Base-by-base conservation (phyloP, 345 rosid genomes). In the Euphorbia tirucalli region DNA sequence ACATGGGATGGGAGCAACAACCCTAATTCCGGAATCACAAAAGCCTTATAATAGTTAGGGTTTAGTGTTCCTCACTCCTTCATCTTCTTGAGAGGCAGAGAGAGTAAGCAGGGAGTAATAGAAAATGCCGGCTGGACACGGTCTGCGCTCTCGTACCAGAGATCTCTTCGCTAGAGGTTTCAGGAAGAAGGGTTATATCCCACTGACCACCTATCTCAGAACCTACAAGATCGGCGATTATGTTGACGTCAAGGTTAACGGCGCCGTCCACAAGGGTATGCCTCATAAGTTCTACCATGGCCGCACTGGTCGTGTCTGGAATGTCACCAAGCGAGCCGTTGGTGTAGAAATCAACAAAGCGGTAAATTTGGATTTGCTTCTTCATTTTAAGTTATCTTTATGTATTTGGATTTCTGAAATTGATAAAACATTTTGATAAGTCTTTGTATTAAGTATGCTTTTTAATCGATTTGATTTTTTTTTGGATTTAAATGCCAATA, bases 201-300 rank as follows among this genome's bases (percentile, higher is more conserved):
- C 94, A 0, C 68, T 89, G 75, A 82, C 94, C 0, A 89, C 92
- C 19, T 87, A 89, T 77, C 82, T 89, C 16, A 79, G 81, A 71
- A 86, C 87, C 32, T 89, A 78, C 84, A 89, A 84, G 86, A 68
- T 87, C 80, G 92, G 90, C 4, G 89, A 89, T 35, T 75, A 80
- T 41, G 94, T 89, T 14, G 94, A 89, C 55, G 19, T 89, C 74
- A 89, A 89, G 82, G 94, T 87, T 22, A 89, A 89, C 71, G 94
- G 90, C 70, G 91, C 94, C 77, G 67, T 89, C 64, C 94, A 87
- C 75, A 89, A 89, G 85, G 94, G 92, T 37, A 89, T 89, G 94
- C 91, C 94, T 56, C 94, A 89, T 72, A 89, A 89, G 80, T 89
- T 86, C 85, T 89, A 89, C 79, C 94, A 89, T 48, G 94, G 94